phyloP scores from a whole-genome alignment of 148 eudicot genomes.

The Simmondsia chinensis region DNA sequence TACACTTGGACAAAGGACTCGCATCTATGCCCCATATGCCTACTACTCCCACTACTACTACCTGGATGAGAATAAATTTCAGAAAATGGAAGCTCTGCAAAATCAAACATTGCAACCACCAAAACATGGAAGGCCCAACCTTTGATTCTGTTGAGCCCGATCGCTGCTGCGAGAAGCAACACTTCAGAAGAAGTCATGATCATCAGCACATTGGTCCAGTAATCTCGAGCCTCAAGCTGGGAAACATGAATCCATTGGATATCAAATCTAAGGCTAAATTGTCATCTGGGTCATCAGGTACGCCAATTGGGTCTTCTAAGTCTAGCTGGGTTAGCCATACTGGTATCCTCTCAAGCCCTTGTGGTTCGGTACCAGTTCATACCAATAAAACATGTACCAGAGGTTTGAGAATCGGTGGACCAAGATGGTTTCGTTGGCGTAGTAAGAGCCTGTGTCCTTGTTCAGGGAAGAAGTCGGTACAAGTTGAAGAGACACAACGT shows the following conservation, averaged over 20 bases:
- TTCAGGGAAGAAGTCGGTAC: slow-evolving; percentile 30
- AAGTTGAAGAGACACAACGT: slow-evolving; percentile 9
- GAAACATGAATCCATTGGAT: neutral
- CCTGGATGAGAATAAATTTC: too few species aligned
- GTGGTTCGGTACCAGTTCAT: slow-evolving; percentile 17
- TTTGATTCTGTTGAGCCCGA: too few species aligned
- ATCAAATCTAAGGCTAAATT: slow-evolving; percentile 6
- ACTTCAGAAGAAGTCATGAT: too few species aligned
- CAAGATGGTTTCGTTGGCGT: slow-evolving; percentile 23
- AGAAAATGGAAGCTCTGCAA: too few species aligned
- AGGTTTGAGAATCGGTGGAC: neutral
- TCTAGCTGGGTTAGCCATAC: slow-evolving; percentile 49
- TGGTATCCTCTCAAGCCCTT: slow-evolving; percentile 26
- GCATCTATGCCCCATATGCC: too few species aligned
- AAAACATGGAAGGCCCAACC: too few species aligned
- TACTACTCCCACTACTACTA: too few species aligned
- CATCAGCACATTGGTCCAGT: too few species aligned
- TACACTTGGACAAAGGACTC: too few species aligned
- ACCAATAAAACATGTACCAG: neutral
- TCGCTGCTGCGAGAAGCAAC: too few species aligned
- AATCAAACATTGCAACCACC: too few species aligned
- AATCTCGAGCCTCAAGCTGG: neutral
- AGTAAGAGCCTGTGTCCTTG: slow-evolving; percentile 38
- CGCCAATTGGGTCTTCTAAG: slow-evolving; percentile 44
- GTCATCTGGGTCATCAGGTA: slow-evolving; percentile 28